These are phyloP conservation scores for Gymnopus androsaceus DNA, from an alignment of 1,284 basidiomycete genomes.

Conservation along the genomic window DNA sequence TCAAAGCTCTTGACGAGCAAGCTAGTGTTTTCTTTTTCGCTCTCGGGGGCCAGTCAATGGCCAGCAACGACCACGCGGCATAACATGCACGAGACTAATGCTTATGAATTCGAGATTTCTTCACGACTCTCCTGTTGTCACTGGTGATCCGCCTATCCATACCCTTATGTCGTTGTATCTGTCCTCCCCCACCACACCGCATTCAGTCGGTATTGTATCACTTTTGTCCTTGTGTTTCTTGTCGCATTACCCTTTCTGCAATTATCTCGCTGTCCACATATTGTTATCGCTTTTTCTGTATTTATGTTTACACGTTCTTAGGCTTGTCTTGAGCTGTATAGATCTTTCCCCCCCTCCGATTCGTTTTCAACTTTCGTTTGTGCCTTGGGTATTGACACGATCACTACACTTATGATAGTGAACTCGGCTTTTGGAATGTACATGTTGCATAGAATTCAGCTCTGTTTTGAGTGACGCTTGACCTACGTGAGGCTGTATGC, in stretches of 20 bases:
- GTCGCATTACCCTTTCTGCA: slow-evolving; percentile 2
- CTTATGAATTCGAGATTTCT: slow-evolving; percentile 13
- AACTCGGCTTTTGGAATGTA: too few species aligned
- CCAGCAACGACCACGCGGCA: slow-evolving; percentile 15
- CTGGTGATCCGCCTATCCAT: slow-evolving; percentile 13
- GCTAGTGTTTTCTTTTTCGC: slow-evolving; percentile 17
- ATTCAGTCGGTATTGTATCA: slow-evolving; percentile 11
- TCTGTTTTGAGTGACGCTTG: too few species aligned
- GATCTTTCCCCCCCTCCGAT: background rate
- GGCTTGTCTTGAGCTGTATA: too few species aligned
- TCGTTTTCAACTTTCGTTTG: background rate
- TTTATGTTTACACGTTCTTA: background rate
- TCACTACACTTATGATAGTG: too few species aligned
- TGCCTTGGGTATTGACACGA: background rate
- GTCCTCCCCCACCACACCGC: slow-evolving; percentile 3
- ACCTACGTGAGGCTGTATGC: too few species aligned
- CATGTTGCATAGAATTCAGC: too few species aligned
- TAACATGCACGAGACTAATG: slow-evolving; percentile 13
- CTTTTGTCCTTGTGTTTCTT: background rate
- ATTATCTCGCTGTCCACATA: background rate
- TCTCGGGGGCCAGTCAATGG: slow-evolving; percentile 18
- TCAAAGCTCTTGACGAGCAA: slow-evolving; percentile 21
- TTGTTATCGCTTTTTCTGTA: slow-evolving; percentile 11
- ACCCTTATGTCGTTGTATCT: slow-evolving; percentile 1
- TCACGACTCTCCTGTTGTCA: slow-evolving; percentile 1